These are phyloP conservation scores for Jatropha podagrica DNA, from an alignment of 441 rosid species.

Conservation along the genomic window DNA sequence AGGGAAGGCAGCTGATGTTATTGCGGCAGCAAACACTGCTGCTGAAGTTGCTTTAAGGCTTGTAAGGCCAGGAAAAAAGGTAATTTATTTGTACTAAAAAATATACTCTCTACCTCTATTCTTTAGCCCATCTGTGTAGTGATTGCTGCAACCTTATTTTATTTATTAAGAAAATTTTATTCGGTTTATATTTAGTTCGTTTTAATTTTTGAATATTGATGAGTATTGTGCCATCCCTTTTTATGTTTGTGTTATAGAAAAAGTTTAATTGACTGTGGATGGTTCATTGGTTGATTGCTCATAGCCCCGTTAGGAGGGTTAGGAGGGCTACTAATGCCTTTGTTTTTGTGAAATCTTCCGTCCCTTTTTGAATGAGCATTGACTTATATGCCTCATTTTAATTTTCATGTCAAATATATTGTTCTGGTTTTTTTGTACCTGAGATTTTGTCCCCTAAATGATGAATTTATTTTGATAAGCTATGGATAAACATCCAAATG, in stretches of 20 bases:
- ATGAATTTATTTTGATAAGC: constrained; percentile 38
- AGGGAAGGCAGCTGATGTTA: constrained; percentile 85
- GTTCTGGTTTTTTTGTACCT: background rate
- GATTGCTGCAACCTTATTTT: background rate
- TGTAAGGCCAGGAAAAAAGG: constrained; percentile 95
- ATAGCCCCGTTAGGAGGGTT: too few species aligned
- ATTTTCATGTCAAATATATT: too few species aligned
- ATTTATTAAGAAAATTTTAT: too few species aligned
- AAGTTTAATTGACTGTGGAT: background rate
- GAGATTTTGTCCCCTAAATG: constrained; percentile 40
- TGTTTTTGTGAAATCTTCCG: too few species aligned
- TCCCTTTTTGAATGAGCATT: background rate
- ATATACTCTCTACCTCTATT: background rate
- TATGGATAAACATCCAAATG: constrained; percentile 55
- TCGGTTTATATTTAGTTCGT: too few species aligned
- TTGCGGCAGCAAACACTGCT: constrained; percentile 92
- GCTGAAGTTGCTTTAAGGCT: constrained; percentile 99
- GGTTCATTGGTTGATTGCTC: background rate
- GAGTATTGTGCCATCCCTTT: background rate
- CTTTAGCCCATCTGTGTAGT: background rate
- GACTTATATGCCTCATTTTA: background rate
- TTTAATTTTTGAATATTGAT: background rate
- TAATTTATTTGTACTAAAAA: constrained; percentile 22
- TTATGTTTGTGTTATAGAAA: background rate
- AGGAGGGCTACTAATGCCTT: too few species aligned